These are phyloP conservation scores for Erucastrum elatum DNA, from an alignment of 345 rosid species.

Conservation along the genomic window DNA sequence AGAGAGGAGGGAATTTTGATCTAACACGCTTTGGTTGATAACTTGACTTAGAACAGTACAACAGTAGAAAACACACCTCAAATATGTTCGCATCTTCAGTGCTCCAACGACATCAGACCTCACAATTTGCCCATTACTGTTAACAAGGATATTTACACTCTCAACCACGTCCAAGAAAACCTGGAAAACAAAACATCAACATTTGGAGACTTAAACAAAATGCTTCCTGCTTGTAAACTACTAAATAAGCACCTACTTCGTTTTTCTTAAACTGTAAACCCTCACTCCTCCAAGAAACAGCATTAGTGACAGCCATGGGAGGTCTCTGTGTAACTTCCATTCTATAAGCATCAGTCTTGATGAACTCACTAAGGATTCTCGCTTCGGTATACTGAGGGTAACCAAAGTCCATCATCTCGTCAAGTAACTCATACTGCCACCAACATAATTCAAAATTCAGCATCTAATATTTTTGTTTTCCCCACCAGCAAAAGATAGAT, in stretches of 20 bases:
- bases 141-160: constrained; percentile 92
- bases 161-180: constrained; percentile 95
- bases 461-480: neutral
- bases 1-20: constrained; percentile 5
- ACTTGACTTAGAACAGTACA: neutral
- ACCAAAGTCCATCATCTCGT: constrained; percentile 90
- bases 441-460: constrained; percentile 5
- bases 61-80: constrained; percentile 57
- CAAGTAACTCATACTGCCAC: constrained; percentile 81
- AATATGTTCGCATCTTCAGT: constrained; percentile 91
- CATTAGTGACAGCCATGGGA: constrained; percentile 89
- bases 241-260: constrained; percentile 45
- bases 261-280: constrained; percentile 72
- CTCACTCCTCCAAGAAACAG: constrained; percentile 90
- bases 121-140: constrained; percentile 93
- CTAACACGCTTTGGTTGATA: neutral
- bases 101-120: constrained; percentile 98
- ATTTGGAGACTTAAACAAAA: constrained; percentile 5
- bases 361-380: constrained; percentile 74
- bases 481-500: neutral
- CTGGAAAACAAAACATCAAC: constrained; percentile 43
- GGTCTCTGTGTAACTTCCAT: constrained; percentile 84
- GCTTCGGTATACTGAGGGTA: constrained; percentile 84
- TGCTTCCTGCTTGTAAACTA: neutral
- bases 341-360: constrained; percentile 83